A percentile compares a stretch with the other conserved stretches of the same genome.
These are phyloP conservation scores for Brassica cretica DNA, from an alignment of 345 rosid species.

Conservation along the genomic window DNA sequence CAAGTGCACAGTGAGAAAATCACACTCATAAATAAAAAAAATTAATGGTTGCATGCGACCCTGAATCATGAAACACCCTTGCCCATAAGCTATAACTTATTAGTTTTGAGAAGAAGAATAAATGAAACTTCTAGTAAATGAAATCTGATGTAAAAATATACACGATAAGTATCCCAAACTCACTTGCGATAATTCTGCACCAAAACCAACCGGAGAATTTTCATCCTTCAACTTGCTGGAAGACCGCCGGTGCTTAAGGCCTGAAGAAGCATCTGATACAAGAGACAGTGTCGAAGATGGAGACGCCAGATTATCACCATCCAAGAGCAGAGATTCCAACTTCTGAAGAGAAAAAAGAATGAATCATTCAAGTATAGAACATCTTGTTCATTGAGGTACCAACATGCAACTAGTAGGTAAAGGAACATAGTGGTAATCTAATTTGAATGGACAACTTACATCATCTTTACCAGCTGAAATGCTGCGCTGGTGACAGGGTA, in stretches of 20 bases:
- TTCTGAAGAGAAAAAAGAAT: constrained; percentile 48
- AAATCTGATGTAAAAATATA: not conserved
- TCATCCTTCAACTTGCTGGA: constrained; percentile 85
- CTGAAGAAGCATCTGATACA: constrained; percentile 55
- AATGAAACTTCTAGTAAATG: not conserved
- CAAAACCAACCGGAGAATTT: constrained; percentile 61
- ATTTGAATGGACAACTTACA: constrained; percentile 49
- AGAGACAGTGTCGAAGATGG: constrained; percentile 48
- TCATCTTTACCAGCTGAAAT: constrained; percentile 72
- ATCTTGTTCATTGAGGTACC: constrained; percentile 15
- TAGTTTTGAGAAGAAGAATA: not conserved
- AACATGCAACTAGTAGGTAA: not conserved
- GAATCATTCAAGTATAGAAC: constrained; percentile 8
- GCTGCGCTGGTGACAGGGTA: constrained; percentile 67
- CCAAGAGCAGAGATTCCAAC: constrained; percentile 60
- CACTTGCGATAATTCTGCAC: constrained; percentile 67
- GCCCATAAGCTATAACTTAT: not conserved
- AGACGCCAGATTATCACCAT: constrained; percentile 57
- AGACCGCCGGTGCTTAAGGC: constrained; percentile 60
- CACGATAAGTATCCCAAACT: constrained; percentile 31
- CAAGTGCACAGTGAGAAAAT: constrained; percentile 1
- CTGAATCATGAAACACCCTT: constrained; percentile 8
- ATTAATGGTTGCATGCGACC: not conserved
- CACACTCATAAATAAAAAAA: not conserved
- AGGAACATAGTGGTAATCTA: constrained; percentile 36